Conservation (phyloP, 83 land plant species). For the Picea abies region DNA sequence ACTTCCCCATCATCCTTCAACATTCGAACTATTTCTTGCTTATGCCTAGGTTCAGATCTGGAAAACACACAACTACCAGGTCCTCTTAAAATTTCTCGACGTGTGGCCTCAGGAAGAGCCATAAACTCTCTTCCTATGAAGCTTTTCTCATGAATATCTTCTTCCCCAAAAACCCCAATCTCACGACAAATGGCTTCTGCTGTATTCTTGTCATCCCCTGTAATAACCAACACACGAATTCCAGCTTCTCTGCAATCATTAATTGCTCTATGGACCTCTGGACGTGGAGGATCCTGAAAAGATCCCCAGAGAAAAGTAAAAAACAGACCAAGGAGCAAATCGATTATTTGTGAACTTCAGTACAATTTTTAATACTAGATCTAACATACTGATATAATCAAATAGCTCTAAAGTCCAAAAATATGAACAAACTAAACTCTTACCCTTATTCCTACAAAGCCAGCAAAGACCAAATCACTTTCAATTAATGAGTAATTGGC, state of each 20-base stretch:
- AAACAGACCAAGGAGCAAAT: too few relatives aligned
- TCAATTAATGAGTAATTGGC: constrained; percentile 70
- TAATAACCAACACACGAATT: constrained; percentile 59
- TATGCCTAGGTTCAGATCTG: constrained; percentile 59
- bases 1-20: constrained; percentile 62
- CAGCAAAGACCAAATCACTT: constrained; percentile 79
- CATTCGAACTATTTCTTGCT: constrained; percentile 62
- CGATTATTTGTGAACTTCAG: too few relatives aligned
- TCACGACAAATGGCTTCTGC: constrained; percentile 63
- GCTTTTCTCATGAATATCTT: constrained; percentile 41
- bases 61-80: constrained; percentile 59
- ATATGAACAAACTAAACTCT: constrained; percentile 19
- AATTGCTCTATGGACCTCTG: constrained; percentile 47
- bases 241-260: constrained; percentile 61
- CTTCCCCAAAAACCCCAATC: constrained; percentile 47
- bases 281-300: constrained; percentile 58
- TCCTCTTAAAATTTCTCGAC: constrained; percentile 31
- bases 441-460: constrained; percentile 88
- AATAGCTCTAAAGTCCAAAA: too few relatives aligned
- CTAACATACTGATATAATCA: too few relatives aligned
- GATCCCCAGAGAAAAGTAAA: too few relatives aligned
- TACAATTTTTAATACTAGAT: too few relatives aligned
- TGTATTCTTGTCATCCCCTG: constrained; percentile 63
- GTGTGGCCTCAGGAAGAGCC: constrained; percentile 30
- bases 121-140: constrained; percentile 54